Evolutionary conservation across 2,329 filamentous ascomycete species (phyloP).

Genomic region (Nemania sp.): DNA sequence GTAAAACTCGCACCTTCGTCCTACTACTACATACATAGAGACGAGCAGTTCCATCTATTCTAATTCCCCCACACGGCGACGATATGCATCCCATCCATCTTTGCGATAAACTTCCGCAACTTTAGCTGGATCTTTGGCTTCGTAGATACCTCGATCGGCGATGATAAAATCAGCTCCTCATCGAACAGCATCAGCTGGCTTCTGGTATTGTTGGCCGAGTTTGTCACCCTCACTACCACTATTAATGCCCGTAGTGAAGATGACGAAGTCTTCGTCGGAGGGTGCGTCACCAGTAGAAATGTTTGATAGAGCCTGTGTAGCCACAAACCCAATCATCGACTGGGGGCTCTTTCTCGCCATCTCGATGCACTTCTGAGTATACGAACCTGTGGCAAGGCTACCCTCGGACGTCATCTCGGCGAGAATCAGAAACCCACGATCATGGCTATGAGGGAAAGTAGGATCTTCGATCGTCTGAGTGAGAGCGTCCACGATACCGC

Average conservation of each 20-base stretch:
- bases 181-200: neutral
- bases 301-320: neutral
- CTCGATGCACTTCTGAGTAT: conserved; percentile 2
- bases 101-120: neutral
- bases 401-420: conserved; percentile 2
- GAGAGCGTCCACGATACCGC: neutral
- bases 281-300: neutral
- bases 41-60: no score
- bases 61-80: neutral
- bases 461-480: conserved; percentile 3
- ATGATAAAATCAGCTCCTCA: conserved; percentile 1
- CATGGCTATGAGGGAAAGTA: neutral
- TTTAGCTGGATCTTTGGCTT: neutral
- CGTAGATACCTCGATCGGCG: conserved; percentile 1
- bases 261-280: neutral
- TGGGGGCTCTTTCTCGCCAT: neutral
- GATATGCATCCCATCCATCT: neutral
- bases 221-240: neutral
- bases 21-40: no score
- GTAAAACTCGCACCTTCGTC: neutral
- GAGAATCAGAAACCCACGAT: neutral
- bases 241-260: neutral
- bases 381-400: neutral
- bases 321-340: neutral
- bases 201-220: conserved; percentile 2